Base-by-base conservation (phyloP, 2,329 filamentous ascomycete genomes). In the Sarocladium oryzae region DNA sequence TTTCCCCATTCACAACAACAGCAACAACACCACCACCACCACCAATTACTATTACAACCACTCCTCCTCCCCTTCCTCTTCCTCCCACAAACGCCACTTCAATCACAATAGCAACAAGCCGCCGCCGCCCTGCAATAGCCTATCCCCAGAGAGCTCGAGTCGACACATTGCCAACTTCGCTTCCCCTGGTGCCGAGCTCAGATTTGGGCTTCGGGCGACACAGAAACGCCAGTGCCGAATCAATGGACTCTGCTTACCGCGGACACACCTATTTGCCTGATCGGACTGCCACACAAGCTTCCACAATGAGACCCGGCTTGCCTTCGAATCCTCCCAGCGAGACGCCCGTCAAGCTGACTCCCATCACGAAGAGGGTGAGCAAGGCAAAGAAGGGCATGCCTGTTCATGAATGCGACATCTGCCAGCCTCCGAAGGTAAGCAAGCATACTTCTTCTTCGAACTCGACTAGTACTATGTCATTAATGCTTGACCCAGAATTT, bases 351-450 rank as follows among this genome's bases (percentile, higher is more conserved):
- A 80, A 75, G 61, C 64, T 78, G 56, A 81, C 78, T 20, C 78
- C 78, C 10, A 77, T 81, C 55, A 81, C 78, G 24, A 68, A 74
- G 18, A 74, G 77, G 54, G 73, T 79, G 36, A 81, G 78, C 60
- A 73, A 77, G 55, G 78, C 78, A 41, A 79, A 78, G 69, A 81
- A 81, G 61, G 78, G 78, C 11, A 68, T 80, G n/a, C 75, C 75
- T 15, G 78, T 81, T 50, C 78, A 81, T 60, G 70, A 67, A 2
- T 81, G 78, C 56, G 72, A 79, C 5, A 64, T 69, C 51, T 81
- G 77, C 56, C 70, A 66, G 54, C 74, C 75, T 18, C 64, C 72
- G 16, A 81, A 79, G 71, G 76, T 78, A 65, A 33, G 45, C 4
- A 30, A 7, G 7, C 28, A 5, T 41, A 21, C 18, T 41, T 15